These are phyloP conservation scores for Kluyveromyces dobzhanskii DNA, from an alignment of 805 yeast genomes.

Conservation along the genomic window DNA sequence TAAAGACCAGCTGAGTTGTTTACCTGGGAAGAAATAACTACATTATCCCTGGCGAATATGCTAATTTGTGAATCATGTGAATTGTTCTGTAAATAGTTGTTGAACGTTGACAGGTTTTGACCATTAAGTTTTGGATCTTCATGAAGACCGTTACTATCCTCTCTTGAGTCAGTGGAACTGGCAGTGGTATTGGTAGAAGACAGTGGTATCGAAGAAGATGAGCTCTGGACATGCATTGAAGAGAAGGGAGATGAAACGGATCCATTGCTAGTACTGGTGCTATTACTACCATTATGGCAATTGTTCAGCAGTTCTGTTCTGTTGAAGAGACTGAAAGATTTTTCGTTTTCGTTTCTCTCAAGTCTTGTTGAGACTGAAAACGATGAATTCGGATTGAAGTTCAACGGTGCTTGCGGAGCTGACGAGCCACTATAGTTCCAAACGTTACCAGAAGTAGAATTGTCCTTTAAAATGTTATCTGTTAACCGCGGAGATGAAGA, in stretches of 20 bases:
- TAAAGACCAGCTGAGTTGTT: neutral
- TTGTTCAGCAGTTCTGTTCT: neutral
- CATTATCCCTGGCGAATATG: constrained; percentile 3
- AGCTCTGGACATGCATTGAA: constrained; percentile 2
- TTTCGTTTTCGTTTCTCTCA: constrained; percentile 6
- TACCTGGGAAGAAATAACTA: constrained; percentile 1
- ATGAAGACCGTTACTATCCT: neutral
- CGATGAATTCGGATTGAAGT: constrained; percentile 19
- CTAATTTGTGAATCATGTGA: constrained; percentile 4
- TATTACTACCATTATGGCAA: neutral
- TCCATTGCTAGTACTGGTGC: constrained; percentile 3
- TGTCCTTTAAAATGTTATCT: neutral
- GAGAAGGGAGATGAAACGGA: constrained; percentile 6
- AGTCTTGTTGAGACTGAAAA: neutral
- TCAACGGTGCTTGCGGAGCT: constrained; percentile 24
- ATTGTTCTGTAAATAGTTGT: constrained; percentile 1
- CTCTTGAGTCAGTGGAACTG: neutral
- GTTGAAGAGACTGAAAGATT: constrained; percentile 1
- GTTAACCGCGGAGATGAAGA: neutral
- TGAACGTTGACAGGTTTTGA: constrained; percentile 4
- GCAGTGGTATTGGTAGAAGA: neutral
- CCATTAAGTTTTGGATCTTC: constrained; percentile 2
- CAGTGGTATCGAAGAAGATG: neutral
- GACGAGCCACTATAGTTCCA: constrained; percentile 30
- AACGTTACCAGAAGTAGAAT: neutral